Conservation (phyloP, 2,329 filamentous ascomycete species). For the Xylariaceae sp. region DNA sequence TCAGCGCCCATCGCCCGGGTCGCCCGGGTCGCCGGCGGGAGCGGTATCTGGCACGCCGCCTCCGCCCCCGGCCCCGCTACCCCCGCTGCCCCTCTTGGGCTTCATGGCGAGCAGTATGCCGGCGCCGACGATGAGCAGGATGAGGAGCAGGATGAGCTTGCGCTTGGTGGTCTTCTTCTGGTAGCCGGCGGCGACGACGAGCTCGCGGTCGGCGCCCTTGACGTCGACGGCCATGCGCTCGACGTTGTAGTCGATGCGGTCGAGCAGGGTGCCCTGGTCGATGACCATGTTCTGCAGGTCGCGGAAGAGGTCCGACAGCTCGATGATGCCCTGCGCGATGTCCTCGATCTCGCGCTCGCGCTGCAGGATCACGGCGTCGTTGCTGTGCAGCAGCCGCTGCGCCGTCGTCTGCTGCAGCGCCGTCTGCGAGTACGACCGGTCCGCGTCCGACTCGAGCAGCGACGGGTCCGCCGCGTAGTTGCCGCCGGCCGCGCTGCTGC, state of each 20-base stretch:
- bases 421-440: constrained; percentile 84
- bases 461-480: constrained; percentile 80
- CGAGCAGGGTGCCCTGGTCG: constrained; percentile 82
- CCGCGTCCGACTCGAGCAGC: constrained; percentile 85
- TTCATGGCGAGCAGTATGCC: constrained; percentile 80
- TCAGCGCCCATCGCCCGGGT: background rate
- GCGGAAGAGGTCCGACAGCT: constrained; percentile 91
- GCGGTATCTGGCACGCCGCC: constrained; percentile 2
- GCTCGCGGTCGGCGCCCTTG: constrained; percentile 85
- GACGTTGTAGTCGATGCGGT: constrained; percentile 96
- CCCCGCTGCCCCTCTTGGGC: constrained; percentile 46
- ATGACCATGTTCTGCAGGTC: constrained; percentile 95
- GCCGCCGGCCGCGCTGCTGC: constrained; percentile 28
- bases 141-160: constrained; percentile 83
- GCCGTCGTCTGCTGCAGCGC: constrained; percentile 66
- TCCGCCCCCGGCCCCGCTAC: constrained; percentile 4
- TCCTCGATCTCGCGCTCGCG: constrained; percentile 96
- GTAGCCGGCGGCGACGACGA: constrained; percentile 81
- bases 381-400: constrained; percentile 59
- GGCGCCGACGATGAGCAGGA: constrained; percentile 76
- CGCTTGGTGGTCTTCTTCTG: constrained; percentile 83
- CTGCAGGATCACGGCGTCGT: constrained; percentile 80
- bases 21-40: background rate
- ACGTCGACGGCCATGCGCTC: constrained; percentile 92
- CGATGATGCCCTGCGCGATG: constrained; percentile 96